phyloP scores from a whole-genome alignment of 2,329 filamentous ascomycete genomes.

The Bertia moriformis region DNA sequence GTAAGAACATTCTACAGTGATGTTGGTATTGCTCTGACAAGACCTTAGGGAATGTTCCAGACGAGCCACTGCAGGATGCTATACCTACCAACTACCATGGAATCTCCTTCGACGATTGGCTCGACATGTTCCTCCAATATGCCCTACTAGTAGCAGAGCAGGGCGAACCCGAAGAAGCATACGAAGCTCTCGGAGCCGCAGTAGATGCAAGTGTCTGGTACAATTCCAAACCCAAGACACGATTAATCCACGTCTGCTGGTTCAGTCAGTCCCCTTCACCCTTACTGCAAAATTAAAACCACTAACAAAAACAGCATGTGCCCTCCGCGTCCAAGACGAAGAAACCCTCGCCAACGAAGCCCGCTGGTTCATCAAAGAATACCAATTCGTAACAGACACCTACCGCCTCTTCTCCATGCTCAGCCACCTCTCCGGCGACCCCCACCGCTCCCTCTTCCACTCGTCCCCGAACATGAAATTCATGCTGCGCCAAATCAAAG shows the following conservation, averaged over 20 bases:
- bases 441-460: conserved; percentile 23
- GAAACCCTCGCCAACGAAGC: conserved; percentile 32
- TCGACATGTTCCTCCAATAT: conserved; percentile 81
- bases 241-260: conserved; percentile 33
- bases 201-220: conserved; percentile 41
- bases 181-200: conserved; percentile 34
- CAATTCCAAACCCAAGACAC: conserved; percentile 25
- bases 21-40: not conserved
- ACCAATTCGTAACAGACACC: conserved; percentile 39
- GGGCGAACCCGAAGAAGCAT: conserved; percentile 33
- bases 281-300: conserved; percentile 1
- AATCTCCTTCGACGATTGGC: conserved; percentile 71
- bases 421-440: conserved; percentile 34
- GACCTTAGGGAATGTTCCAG: not conserved
- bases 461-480: conserved; percentile 42
- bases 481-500: conserved; percentile 45
- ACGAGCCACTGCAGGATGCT: not conserved
- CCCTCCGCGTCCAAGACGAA: conserved; percentile 40
- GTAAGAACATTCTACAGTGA: conserved; percentile 9
- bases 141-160: conserved; percentile 39
- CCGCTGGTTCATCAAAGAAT: conserved; percentile 43
- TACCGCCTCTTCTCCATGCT: conserved; percentile 42
- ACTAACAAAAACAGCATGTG: conserved; percentile 27
- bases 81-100: conserved; percentile 46
- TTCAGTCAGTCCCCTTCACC: conserved; percentile 23